These are phyloP conservation scores for Prinsepia uniflora DNA, from an alignment of 306 rosid species.

Conservation along the genomic window DNA sequence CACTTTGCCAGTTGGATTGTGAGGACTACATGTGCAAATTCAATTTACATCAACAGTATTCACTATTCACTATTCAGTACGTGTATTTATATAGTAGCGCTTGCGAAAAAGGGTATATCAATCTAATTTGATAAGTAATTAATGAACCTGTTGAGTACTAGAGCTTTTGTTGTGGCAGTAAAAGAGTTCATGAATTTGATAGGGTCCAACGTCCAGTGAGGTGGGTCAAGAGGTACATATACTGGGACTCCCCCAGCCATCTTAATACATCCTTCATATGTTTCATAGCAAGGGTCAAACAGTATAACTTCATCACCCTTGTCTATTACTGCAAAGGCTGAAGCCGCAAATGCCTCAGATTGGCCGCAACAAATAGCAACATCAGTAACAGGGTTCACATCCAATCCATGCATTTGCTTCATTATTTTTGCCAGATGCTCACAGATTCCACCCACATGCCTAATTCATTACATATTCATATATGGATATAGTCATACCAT, in stretches of 20 bases:
- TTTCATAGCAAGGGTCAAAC: conserved; percentile 68
- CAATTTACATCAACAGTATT: conserved; percentile 12
- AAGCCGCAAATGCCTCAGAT: conserved; percentile 75
- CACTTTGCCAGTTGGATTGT: conserved; percentile 93
- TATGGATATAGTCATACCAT: no score
- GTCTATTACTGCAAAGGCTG: conserved; percentile 77
- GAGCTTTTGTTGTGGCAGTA: conserved; percentile 68
- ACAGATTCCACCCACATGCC: conserved; percentile 82
- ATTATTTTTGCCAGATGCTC: conserved; percentile 46
- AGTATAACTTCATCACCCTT: conserved; percentile 70
- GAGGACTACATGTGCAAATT: conserved; percentile 54
- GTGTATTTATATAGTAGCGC: not conserved
- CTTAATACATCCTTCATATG: conserved; percentile 54
- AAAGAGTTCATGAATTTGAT: conserved; percentile 50
- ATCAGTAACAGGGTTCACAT: conserved; percentile 67
- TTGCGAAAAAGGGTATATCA: no score
- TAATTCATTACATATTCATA: conserved; percentile 5
- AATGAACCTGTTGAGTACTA: conserved; percentile 68
- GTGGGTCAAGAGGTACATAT: conserved; percentile 69
- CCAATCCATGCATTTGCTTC: conserved; percentile 67
- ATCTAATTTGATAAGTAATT: no score
- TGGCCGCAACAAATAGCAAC: conserved; percentile 82
- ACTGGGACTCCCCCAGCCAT: conserved; percentile 79
- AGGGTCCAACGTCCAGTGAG: conserved; percentile 71
- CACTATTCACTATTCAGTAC: no score